phyloP scores from a whole-genome alignment of 768 basidiomycete species.

The Boletales sp. region DNA sequence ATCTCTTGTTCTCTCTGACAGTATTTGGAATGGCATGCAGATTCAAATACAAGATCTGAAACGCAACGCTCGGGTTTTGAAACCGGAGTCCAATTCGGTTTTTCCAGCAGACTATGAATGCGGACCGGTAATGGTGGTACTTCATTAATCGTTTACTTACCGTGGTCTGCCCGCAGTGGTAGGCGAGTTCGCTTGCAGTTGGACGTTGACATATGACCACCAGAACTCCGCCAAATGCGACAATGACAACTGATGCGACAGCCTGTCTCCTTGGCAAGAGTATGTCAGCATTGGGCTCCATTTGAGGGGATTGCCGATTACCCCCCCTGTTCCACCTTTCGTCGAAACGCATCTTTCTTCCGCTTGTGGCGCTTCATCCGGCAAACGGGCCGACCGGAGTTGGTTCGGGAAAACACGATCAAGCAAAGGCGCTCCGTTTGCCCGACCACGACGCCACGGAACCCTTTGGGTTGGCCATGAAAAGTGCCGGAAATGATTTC shows the following conservation, averaged over 20 bases:
- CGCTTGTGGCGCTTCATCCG: background rate
- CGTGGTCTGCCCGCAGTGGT: no score
- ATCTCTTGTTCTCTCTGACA: slow-evolving; percentile 1
- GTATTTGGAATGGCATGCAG: no score
- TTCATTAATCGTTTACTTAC: no score
- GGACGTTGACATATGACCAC: no score
- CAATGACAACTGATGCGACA: background rate
- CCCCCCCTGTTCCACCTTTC: background rate
- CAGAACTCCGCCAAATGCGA: no score
- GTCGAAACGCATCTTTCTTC: background rate
- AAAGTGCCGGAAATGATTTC: no score
- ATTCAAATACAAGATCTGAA: no score
- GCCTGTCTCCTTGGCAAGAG: background rate
- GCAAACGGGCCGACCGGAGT: background rate
- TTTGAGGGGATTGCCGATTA: background rate
- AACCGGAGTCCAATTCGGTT: no score
- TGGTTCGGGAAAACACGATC: background rate
- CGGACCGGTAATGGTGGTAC: no score
- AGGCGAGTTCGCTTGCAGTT: no score
- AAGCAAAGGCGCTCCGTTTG: background rate
- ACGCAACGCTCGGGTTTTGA: no score
- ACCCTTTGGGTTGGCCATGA: background rate
- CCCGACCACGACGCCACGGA: background rate
- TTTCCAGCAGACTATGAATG: no score
- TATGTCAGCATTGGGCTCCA: background rate